Percentiles rank a stretch among this genome's conserved stretches.
Evolutionary conservation across 352 stramenopile genomes (phyloP).

Genomic region (Phytophthora hybrid): DNA sequence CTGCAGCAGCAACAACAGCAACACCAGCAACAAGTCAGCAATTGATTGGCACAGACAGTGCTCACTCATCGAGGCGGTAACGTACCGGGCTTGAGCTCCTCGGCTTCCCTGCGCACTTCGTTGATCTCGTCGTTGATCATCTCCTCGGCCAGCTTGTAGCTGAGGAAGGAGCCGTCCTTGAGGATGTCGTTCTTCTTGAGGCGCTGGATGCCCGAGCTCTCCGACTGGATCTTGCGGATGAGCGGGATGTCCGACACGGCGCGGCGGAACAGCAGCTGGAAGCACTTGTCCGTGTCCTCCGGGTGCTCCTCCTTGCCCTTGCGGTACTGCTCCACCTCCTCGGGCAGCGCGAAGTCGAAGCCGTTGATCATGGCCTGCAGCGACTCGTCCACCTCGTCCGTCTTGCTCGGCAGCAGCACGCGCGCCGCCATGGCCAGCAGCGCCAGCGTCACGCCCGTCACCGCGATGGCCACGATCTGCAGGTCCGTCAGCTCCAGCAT

Average conservation of each 20-base stretch:
- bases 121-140: slow-evolving; percentile 91
- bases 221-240: slow-evolving; percentile 90
- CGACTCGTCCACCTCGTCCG: slow-evolving; percentile 75
- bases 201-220: slow-evolving; percentile 85
- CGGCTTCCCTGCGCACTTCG: slow-evolving; percentile 79
- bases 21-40: not conserved
- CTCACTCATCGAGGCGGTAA: not conserved
- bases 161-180: slow-evolving; percentile 89
- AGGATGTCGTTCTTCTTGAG: slow-evolving; percentile 91
- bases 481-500: slow-evolving; percentile 71
- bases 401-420: slow-evolving; percentile 77
- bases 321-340: slow-evolving; percentile 84
- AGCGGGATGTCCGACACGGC: slow-evolving; percentile 85
- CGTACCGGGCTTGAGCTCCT: slow-evolving; percentile 84
- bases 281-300: slow-evolving; percentile 72
- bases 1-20: slow-evolving; percentile 33
- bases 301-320: slow-evolving; percentile 73
- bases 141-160: slow-evolving; percentile 89
- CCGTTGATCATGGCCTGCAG: slow-evolving; percentile 91
- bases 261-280: slow-evolving; percentile 86
- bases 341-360: slow-evolving; percentile 87
- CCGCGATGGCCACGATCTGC: slow-evolving; percentile 71
- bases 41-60: not conserved
- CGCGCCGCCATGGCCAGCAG: slow-evolving; percentile 73
- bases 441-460: slow-evolving; percentile 66